Evolutionary conservation across 768 basidiomycete species (phyloP), one percentile per base, ranked within the genome.

Genomic region (Macrolepiota albuminosa): DNA sequence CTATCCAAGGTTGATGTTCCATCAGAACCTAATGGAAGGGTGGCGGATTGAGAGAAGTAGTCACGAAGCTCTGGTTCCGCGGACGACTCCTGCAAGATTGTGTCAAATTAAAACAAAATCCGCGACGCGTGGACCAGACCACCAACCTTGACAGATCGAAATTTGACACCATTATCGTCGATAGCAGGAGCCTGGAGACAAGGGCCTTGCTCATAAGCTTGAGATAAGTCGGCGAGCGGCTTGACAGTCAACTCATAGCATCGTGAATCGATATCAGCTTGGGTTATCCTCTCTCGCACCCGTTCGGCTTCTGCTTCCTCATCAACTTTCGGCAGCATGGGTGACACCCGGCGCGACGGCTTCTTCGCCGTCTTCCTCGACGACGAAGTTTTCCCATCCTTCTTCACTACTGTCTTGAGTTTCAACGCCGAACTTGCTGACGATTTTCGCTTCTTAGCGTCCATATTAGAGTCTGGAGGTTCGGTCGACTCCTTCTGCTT

Each of bases 201-300:
- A 21, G 73, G 63, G 60, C 67, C 64, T 33, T 75, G 72, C 51
- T 86, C 85, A 67, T 88, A 90, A 0, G 90, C 90, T 61, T 81
- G 76, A 45, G 79, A 87, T 51, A 92, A 84, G 70, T 92, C 89
- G 40, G 90, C 90, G 64, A 92, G 72, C 47, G 90, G 90, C 66
- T 81, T 76, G 63, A 92, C 89, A 5, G 89, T 92, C 63, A 91
- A 69, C 66, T 90, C 89, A 67, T 91, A 89, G 73, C 89, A 91
- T 53, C 81, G 82, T n/a, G 89, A 83, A 66, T 90, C 84, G 55
- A 87, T 84, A 45, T 77, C 72, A 3, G 77, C 78, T 67, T 90
- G 86, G 16, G 77, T 68, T 40, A 79, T 61, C 18, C 68, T 71
- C 63, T 73, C 67, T 26, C 60, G 45, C 39, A 69, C 70, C 63